Evolutionary conservation across 2,329 filamentous ascomycete genomes (phyloP), one percentile per base, ranked within the genome.

Genomic region (Nemania sp.): DNA sequence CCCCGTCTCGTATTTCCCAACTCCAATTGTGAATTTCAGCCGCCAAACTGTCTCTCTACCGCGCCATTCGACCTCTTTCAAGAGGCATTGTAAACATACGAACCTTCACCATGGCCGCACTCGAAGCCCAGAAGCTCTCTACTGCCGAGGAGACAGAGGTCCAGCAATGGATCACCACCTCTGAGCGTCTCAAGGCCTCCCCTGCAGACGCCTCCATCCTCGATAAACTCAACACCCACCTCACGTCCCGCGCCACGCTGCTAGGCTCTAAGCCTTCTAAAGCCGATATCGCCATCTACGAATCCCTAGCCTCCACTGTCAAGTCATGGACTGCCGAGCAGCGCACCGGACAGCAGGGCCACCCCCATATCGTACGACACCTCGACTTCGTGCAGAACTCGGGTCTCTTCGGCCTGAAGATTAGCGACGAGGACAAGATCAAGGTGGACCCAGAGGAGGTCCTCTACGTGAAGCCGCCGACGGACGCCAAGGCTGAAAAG

Each of bases 361-460:
- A 92, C 80, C 94, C 97, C 71, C 90, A 98, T 82, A 92, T 98
- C 73, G 93, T 98, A 66, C 93, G 95, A 73, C 92, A 93, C 79
- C 82, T 98, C 77, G 95, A 98, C 83, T 97, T 98, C 79, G 93
- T 98, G 72, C 95, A 98, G 85, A 97, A 97, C 84, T 91, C 92
- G 54, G 85, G 90, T 53, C 86, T 97, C 70, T 91, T 90, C 71
- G 90, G 86, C 20, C 85, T 97, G 68, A 87, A 88, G 69, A 83
- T 97, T 72, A 84, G 86, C 69, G 88, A 91, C 15, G 85, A 82
- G 61, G 89, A 96, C 77, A 97, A 96, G 86, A 83, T 98, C 76
- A 83, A 83, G 73, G 88, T 98, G 73, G 90, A 98, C 79, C 83
- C 89, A 58, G 90, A 94, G 75, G 91, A 94, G 74, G 88, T 98